Percentiles rank a stretch among this genome's conserved stretches.
These are phyloP conservation scores for Rhododendron griersonianum DNA, from an alignment of 148 eudicot species.

Conservation along the genomic window DNA sequence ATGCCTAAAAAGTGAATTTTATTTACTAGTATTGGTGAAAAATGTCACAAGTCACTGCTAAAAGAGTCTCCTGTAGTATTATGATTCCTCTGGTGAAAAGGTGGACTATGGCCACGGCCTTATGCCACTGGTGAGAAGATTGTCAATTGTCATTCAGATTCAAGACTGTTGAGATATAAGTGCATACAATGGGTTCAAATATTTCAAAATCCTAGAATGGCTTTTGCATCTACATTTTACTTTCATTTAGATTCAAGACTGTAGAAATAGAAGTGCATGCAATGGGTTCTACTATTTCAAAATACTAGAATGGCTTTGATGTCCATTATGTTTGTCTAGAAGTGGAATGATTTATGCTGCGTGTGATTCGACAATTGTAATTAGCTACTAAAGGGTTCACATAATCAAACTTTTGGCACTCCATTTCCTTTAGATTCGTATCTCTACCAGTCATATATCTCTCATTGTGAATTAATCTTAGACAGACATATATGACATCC, in stretches of 20 bases:
- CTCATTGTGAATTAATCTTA: not conserved
- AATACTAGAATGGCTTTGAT: not conserved
- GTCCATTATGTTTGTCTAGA: slow-evolving; percentile 1
- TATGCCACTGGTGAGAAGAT: not conserved
- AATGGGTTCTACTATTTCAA: not conserved
- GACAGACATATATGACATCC: not conserved
- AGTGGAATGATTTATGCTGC: not conserved
- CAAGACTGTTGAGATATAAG: not conserved
- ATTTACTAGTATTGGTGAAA: not conserved
- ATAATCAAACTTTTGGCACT: not conserved
- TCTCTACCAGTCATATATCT: not conserved
- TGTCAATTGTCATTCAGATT: not conserved
- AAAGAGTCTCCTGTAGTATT: not conserved
- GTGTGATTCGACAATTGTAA: not conserved
- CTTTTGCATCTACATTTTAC: not conserved
- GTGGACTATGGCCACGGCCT: not conserved
- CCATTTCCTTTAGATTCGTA: not conserved
- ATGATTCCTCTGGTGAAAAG: not conserved
- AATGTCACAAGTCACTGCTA: not conserved
- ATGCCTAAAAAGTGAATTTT: not conserved
- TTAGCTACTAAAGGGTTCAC: not conserved
- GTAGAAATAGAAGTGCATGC: not conserved
- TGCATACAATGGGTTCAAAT: not conserved
- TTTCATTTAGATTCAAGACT: not conserved
- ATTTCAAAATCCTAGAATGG: not conserved